Conservation (phyloP, 164 flowering plant species). For the Vitis labrusca region DNA sequence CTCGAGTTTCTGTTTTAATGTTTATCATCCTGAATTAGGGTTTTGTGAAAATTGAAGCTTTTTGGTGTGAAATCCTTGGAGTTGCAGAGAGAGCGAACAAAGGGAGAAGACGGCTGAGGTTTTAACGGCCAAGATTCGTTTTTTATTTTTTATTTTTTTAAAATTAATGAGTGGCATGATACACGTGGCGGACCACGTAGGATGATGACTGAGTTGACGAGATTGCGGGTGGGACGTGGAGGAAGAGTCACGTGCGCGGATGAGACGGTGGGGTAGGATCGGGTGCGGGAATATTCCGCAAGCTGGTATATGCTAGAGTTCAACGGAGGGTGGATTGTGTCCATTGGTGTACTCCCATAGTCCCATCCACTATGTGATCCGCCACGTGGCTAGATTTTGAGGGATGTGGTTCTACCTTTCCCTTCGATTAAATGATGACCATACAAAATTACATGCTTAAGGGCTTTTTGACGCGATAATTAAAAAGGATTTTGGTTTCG, state of each 20-base stretch:
- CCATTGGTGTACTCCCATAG: too few relatives aligned
- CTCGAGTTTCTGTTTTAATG: constrained; percentile 21
- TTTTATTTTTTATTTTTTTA: constrained; percentile 14
- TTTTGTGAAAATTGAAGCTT: background rate
- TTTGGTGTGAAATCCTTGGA: background rate
- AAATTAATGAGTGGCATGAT: background rate
- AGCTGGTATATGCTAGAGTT: too few relatives aligned
- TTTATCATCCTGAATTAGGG: constrained; percentile 28
- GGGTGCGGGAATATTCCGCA: too few relatives aligned
- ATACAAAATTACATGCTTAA: too few relatives aligned
- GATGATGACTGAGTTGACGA: background rate
- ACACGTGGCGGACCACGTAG: constrained; percentile 25
- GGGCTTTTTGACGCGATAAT: too few relatives aligned
- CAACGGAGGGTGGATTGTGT: too few relatives aligned
- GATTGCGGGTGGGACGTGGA: constrained; percentile 11
- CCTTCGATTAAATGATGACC: too few relatives aligned
- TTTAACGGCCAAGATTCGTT: constrained; percentile 15
- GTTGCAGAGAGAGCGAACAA: background rate
- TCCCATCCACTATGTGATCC: too few relatives aligned
- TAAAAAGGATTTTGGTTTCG: too few relatives aligned
- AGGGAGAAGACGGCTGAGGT: background rate
- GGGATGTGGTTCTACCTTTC: too few relatives aligned
- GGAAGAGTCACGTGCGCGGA: background rate
- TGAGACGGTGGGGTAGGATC: background rate
- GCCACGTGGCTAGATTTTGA: too few relatives aligned